Evolutionary conservation across 257 asterid species (phyloP).

Genomic region (Solanum phureja): DNA sequence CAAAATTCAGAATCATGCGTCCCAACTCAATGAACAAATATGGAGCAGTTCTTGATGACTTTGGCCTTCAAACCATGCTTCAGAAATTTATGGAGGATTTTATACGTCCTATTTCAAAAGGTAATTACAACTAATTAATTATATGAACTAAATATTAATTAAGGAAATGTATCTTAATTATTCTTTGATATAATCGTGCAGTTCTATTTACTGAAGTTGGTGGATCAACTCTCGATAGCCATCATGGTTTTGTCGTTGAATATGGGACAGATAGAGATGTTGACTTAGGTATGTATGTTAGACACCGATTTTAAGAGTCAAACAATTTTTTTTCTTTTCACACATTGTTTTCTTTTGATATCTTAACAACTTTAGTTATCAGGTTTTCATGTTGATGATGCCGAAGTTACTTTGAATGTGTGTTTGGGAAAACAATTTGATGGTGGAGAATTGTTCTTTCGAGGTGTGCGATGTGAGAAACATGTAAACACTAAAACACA

Average conservation of each 20-base stretch:
- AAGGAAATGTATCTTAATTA: not conserved
- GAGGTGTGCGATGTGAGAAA: constrained; percentile 87
- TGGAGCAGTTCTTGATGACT: constrained; percentile 96
- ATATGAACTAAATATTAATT: not conserved
- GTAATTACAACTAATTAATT: constrained; percentile 17
- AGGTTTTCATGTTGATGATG: constrained; percentile 98
- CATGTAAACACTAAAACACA: constrained; percentile 85
- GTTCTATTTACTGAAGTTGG: constrained; percentile 87
- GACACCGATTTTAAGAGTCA: not conserved
- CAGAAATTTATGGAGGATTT: constrained; percentile 66
- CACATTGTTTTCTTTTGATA: not conserved
- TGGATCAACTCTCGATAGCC: constrained; percentile 77
- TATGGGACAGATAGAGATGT: constrained; percentile 85
- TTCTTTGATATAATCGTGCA: constrained; percentile 21
- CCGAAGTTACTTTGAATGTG: constrained; percentile 92
- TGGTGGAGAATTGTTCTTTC: constrained; percentile 89
- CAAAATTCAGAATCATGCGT: constrained; percentile 92
- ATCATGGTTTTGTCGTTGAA: constrained; percentile 93
- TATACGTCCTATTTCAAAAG: constrained; percentile 70
- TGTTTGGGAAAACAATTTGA: constrained; percentile 82
- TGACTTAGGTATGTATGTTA: constrained; percentile 48
- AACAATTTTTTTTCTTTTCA: no score
- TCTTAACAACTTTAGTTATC: not conserved
- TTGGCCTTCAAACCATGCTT: constrained; percentile 25
- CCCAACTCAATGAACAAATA: constrained; percentile 85